Base-by-base conservation (phyloP, 352 stramenopile genomes). In the Phytophthora crassamura region DNA sequence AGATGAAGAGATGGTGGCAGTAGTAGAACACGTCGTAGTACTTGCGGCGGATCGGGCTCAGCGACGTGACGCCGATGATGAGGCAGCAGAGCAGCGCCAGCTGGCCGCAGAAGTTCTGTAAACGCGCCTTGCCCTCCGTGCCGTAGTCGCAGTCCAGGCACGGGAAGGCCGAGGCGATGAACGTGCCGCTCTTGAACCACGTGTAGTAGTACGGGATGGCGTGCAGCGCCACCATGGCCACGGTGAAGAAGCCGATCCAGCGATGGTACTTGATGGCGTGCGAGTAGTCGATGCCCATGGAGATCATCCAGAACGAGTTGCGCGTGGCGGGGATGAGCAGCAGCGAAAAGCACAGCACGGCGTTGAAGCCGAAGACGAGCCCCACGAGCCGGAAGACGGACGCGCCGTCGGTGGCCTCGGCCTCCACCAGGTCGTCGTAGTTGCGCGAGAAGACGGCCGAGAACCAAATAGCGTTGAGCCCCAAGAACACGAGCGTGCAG, bases 21-120 rank as follows among this genome's bases (percentile, higher is more conserved):
- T 94, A 95, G 75, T 96, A 94, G 51, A 97, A 97, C 30, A 94
- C 41, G 47, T 91, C 82, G 66, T 95, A 97, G 76, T 80, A 88
- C 30, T 68, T 65, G 39, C 91, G 82, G 20, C 91, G 87, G 20
- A 97, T 82, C 20, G 73, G 61, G 43, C 74, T 70, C 33, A 97
- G 68, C 35, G 90, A 95, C 48, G 89, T 93, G 12, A 84, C 61
- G 18, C 82, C 84, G 42, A 96, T 95, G 48, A 89, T 65, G 35
- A 95, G 42, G 42, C 82, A 87, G 69, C 83, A 85, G 11, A 90
- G 57, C 61, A 93, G 33, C 25, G 84, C 83, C 38, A 96, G 9
- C 40, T 92, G 78, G 16, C 87, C 87, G 12, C 74, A 84, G 59
- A 94, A 93, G 67, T 94, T 93, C 67, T 88, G 67, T 12, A 93